phyloP scores from a whole-genome alignment of 306 rosid species.

The Castanea sativa region DNA sequence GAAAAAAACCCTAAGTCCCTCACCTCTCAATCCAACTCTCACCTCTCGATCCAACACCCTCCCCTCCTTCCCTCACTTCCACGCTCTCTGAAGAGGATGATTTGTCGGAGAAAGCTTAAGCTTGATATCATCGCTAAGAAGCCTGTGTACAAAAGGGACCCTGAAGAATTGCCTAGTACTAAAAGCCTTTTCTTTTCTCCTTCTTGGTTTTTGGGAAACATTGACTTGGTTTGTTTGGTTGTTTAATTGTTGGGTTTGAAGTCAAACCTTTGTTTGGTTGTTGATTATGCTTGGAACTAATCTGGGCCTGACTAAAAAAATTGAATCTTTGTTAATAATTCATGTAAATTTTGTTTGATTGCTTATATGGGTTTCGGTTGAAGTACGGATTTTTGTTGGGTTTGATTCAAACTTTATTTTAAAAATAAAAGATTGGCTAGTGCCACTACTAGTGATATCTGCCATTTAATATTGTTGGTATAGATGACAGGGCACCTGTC shows the following conservation, averaged over 20 bases:
- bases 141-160: constrained; percentile 85
- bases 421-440: too few relatives aligned
- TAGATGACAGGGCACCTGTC: too few relatives aligned
- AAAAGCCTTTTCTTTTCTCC: background rate
- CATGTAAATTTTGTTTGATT: background rate
- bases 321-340: too few relatives aligned
- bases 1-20: too few relatives aligned
- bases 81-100: too few relatives aligned
- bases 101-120: constrained; percentile 41
- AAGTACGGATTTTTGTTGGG: background rate
- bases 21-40: too few relatives aligned
- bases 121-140: constrained; percentile 56
- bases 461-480: too few relatives aligned
- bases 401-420: background rate
- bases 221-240: background rate
- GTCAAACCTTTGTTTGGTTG: background rate
- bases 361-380: background rate
- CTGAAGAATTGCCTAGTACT: constrained; percentile 91
- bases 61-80: too few relatives aligned
- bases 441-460: too few relatives aligned
- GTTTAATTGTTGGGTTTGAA: background rate
- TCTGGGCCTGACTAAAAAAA: constrained; percentile 1
- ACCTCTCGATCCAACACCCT: too few relatives aligned
- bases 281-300: background rate
- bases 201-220: too few relatives aligned